Evolutionary conservation across 208 protist genomes (phyloP), one percentile per base, ranked within the genome.

Genomic region (Zelonia costaricensis): DNA sequence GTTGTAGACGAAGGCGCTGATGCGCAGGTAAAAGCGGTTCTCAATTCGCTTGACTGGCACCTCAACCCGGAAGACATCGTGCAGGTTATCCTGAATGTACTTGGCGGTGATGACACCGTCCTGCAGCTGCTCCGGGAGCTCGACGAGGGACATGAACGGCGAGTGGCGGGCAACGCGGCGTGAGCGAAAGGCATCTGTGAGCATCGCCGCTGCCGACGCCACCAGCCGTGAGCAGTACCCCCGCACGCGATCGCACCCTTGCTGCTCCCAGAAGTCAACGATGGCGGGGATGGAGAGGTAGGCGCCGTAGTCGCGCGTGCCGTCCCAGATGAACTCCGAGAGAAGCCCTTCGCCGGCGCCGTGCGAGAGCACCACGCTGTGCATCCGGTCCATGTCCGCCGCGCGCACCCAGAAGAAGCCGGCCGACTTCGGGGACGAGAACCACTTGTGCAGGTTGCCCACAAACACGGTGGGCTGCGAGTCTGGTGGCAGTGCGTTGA

Each of bases 361-460:
- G 55, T 97, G 93, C 9, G 88, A 95, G 20, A 91, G 61, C 45
- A 93, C 86, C 22, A 86, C 82, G 45, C 74, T 86, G 73, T 78
- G 79, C 45, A 94, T 72, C 28, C 51, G 48, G n/a, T 82, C 70
- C 40, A 69, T 48, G 39, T 69, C 62, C 9, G 71, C 72, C 4
- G 30, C 22, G 20, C 85, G 61, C 23, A 93, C 81, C 83, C 86
- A 95, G 68, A 97, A 81, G 63, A 93, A 94, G 35, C 88, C 93
- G n/a, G 67, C 81, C 6, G 91, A 85, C 72, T 95, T 94, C 49
- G 91, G 80, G 9, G 74, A 64, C 20, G 78, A 94, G 52, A 94
- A 86, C 91, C 93, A 97, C 70, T 97, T 97, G 79, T 97, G 93
- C 28, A 91, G 68, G 57, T 96, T 97, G 6, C 83, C 88, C 15